Conservation (phyloP, 345 rosid genomes). For the Passiflora organensis region DNA sequence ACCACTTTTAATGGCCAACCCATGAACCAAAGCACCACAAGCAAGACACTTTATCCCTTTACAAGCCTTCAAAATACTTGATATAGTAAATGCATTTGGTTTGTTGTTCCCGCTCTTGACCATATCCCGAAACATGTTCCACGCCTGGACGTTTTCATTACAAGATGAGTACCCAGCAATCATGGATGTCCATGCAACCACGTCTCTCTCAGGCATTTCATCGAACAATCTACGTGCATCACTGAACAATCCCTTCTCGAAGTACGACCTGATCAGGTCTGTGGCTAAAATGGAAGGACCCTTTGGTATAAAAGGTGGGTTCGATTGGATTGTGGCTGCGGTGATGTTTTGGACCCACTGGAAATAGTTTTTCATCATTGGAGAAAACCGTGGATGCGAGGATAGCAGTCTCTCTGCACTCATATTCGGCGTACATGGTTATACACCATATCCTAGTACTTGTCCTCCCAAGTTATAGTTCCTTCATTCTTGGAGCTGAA, state of each 20-base stretch:
- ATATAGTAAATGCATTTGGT: slow-evolving; percentile 65
- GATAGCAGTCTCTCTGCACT: slow-evolving; percentile 27
- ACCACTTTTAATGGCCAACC: slow-evolving; percentile 56
- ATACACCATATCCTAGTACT: background rate
- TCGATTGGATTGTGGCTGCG: slow-evolving; percentile 11
- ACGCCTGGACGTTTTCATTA: slow-evolving; percentile 33
- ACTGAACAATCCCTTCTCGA: slow-evolving; percentile 32
- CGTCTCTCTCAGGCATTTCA: slow-evolving; percentile 64
- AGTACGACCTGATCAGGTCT: slow-evolving; percentile 46
- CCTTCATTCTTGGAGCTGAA: too few relatives aligned
- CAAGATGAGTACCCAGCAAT: slow-evolving; percentile 54
- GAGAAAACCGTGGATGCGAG: slow-evolving; percentile 33
- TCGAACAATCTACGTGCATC: slow-evolving; percentile 63
- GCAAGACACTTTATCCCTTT: slow-evolving; percentile 49
- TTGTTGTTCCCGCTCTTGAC: slow-evolving; percentile 36
- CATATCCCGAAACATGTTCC: slow-evolving; percentile 65
- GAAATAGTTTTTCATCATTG: slow-evolving; percentile 37
- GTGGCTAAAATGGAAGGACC: slow-evolving; percentile 64
- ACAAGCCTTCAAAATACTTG: slow-evolving; percentile 69
- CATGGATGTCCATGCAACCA: slow-evolving; percentile 73
- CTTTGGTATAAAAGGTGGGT: slow-evolving; percentile 26
- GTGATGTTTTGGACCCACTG: slow-evolving; percentile 28
- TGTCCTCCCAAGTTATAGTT: too few relatives aligned
- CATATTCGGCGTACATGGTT: slow-evolving; percentile 19
- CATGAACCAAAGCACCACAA: slow-evolving; percentile 60